Conservation (phyloP, 2,329 filamentous ascomycete genomes). For the Paracamarosporium sp. region DNA sequence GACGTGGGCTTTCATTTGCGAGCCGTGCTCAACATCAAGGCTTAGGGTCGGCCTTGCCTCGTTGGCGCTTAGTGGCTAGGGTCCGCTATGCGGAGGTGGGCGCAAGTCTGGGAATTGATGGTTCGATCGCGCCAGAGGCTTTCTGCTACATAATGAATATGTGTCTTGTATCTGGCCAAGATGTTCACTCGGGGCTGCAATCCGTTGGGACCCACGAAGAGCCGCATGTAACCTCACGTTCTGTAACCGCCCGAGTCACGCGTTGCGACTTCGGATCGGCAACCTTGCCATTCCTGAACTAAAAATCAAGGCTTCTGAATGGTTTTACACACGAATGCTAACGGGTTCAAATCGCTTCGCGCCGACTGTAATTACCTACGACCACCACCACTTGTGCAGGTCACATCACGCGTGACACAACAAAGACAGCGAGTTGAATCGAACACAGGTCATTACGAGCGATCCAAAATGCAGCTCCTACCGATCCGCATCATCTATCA, state of each 20-base stretch:
- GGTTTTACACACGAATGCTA: neutral
- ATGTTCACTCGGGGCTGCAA: neutral
- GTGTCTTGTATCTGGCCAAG: neutral
- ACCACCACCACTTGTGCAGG: neutral
- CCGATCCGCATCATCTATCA: slow-evolving; percentile 8
- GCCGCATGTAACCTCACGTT: neutral
- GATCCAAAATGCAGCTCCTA: neutral
- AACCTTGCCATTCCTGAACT: neutral
- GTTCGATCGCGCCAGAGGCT: neutral
- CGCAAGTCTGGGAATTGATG: neutral
- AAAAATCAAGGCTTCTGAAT: neutral
- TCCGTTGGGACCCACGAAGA: neutral
- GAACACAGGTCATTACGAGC: neutral
- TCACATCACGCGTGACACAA: neutral
- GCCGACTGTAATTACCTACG: neutral
- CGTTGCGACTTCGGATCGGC: neutral
- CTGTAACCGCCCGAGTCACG: neutral
- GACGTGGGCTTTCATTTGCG: neutral
- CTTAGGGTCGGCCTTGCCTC: neutral
- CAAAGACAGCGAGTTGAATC: neutral
- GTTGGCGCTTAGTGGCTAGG: neutral
- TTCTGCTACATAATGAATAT: neutral
- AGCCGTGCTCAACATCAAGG: neutral
- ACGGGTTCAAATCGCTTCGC: neutral
- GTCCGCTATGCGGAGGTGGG: neutral